Evolutionary conservation across 768 basidiomycete species (phyloP).

Genomic region (Tricholoma terreum): DNA sequence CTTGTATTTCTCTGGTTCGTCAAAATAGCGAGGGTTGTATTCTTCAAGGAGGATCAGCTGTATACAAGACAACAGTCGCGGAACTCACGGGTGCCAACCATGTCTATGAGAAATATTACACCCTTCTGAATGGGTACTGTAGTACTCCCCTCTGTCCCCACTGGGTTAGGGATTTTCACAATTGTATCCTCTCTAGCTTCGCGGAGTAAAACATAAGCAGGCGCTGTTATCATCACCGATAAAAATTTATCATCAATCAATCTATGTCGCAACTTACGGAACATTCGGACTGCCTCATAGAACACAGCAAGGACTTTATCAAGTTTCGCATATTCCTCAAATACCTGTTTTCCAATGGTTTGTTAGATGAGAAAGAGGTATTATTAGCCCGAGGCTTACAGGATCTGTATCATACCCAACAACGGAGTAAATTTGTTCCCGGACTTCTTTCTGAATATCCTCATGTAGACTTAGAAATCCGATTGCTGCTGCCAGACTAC

Average conservation of each 20-base stretch:
- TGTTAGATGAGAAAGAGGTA: not conserved
- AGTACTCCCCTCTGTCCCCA: conserved; percentile 36
- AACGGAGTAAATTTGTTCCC: conserved; percentile 36
- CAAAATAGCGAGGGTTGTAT: conserved; percentile 49
- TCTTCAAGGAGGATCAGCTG: conserved; percentile 26
- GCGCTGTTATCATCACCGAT: conserved; percentile 25
- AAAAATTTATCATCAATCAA: not conserved
- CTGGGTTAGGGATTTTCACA: conserved; percentile 38
- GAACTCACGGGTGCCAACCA: conserved; percentile 47
- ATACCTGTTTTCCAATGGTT: conserved; percentile 21
- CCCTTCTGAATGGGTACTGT: conserved; percentile 39
- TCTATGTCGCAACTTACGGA: conserved; percentile 33
- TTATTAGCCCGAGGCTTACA: conserved; percentile 16
- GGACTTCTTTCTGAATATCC: conserved; percentile 41
- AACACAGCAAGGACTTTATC: conserved; percentile 42
- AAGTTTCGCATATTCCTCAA: conserved; percentile 39
- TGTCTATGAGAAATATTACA: conserved; percentile 40
- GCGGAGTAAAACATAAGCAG: conserved; percentile 40
- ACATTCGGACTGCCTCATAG: conserved; percentile 43
- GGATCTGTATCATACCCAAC: conserved; percentile 33
- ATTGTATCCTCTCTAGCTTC: conserved; percentile 43
- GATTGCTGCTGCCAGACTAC: conserved; percentile 40
- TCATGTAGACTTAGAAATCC: conserved; percentile 41
- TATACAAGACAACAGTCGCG: not conserved
- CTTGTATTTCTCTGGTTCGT: conserved; percentile 43